Evolutionary conservation across 2,329 filamentous ascomycete genomes (phyloP).

Genomic region (Didymella lethalis): DNA sequence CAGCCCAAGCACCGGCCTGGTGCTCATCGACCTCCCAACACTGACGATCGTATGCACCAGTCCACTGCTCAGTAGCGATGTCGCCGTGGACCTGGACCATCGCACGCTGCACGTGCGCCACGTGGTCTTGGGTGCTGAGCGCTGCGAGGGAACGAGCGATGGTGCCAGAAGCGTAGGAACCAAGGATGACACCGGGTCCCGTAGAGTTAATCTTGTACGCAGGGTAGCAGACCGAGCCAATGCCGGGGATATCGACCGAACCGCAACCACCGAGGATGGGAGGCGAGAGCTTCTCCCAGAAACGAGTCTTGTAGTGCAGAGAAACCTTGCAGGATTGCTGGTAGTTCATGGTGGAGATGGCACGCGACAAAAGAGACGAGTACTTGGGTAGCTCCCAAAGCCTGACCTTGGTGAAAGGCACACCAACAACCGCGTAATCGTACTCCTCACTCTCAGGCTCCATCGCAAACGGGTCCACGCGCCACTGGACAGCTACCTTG

Average conservation of each 20-base stretch:
- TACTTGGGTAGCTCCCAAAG: conserved; percentile 67
- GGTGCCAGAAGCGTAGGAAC: conserved; percentile 62
- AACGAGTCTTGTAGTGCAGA: conserved; percentile 72
- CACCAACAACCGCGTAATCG: conserved; percentile 72
- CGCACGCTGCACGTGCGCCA: conserved; percentile 68
- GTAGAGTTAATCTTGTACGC: conserved; percentile 71
- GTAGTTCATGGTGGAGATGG: conserved; percentile 61
- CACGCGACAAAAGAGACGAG: conserved; percentile 58
- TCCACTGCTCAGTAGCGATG: conserved; percentile 67
- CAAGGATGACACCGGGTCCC: conserved; percentile 69
- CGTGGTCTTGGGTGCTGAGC: conserved; percentile 66
- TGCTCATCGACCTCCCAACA: conserved; percentile 72
- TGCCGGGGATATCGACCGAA: conserved; percentile 66
- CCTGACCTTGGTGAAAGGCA: conserved; percentile 70
- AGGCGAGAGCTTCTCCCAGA: conserved; percentile 62
- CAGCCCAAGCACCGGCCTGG: conserved; percentile 69
- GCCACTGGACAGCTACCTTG: conserved; percentile 68
- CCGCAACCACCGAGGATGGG: conserved; percentile 72
- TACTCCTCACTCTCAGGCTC: conserved; percentile 60
- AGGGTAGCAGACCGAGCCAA: conserved; percentile 71
- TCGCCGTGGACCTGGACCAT: conserved; percentile 73
- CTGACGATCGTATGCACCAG: conserved; percentile 68
- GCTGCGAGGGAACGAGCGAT: conserved; percentile 57
- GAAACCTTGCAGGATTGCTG: conserved; percentile 65
- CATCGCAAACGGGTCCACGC: conserved; percentile 55